Percentiles rank a stretch among this genome's conserved stretches.
phyloP scores from a whole-genome alignment of 1,139 yeast species.

The Taphrina wiesneri region DNA sequence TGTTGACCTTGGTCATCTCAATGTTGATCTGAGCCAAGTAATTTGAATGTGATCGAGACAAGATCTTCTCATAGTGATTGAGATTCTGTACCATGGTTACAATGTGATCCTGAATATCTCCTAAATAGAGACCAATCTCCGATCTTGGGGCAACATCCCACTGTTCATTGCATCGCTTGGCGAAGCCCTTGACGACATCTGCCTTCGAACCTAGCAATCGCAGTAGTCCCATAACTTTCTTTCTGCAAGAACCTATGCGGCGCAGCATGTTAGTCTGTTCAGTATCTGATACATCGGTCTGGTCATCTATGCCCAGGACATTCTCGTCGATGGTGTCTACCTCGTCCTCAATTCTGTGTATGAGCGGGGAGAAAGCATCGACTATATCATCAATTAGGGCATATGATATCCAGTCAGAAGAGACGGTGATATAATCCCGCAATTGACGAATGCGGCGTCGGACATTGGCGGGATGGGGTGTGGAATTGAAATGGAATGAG shows the following conservation, averaged over 20 bases:
- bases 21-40: conserved; percentile 94
- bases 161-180: conserved; percentile 83
- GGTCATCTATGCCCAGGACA: conserved; percentile 62
- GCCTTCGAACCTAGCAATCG: conserved; percentile 88
- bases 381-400: conserved; percentile 96
- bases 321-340: conserved; percentile 90
- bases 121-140: conserved; percentile 83
- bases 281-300: conserved; percentile 45
- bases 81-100: conserved; percentile 59
- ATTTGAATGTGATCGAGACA: conserved; percentile 91
- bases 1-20: conserved; percentile 96
- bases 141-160: conserved; percentile 73
- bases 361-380: conserved; percentile 96
- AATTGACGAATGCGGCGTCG: conserved; percentile 86
- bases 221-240: conserved; percentile 85
- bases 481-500: conserved; percentile 90
- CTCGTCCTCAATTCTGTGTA: conserved; percentile 87
- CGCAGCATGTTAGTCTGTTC: conserved; percentile 73
- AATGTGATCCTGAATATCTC: conserved; percentile 81
- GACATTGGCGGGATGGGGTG: conserved; percentile 95
- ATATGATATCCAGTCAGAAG: conserved; percentile 96
- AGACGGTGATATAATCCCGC: conserved; percentile 81
- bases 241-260: conserved; percentile 91
- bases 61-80: conserved; percentile 87
- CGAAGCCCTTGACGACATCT: conserved; percentile 91